Evolutionary conservation across 441 rosid genomes (phyloP), one percentile per base, ranked within the genome.

Genomic region (Pelargonium citronellum): DNA sequence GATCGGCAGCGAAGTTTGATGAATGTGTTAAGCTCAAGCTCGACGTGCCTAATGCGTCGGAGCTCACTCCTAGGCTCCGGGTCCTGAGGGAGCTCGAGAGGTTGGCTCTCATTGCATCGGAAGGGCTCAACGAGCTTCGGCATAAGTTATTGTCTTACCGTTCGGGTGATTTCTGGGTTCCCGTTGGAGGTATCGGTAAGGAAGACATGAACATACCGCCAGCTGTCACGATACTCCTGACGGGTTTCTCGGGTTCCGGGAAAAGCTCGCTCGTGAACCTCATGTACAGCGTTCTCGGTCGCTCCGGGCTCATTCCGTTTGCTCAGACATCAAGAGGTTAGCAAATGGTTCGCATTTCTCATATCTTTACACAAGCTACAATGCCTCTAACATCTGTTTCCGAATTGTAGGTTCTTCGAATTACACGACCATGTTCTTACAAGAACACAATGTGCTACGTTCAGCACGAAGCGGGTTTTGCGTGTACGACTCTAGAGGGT

Each of bases 151-250:
- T 76, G 15, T 68, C 20, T 53, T 86, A 86, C 71, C 76, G 80
- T 47, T 70, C 86, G 1, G 92, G 89, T 13, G 92, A 86, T 73
- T 84, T 79, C 63, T 86, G 89, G 92, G 77, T 84, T 5, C 88
- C 92, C 16, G 78, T 85, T 0, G 92, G 87, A 27, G 88, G 91
- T 2, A 46, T 86, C n/a, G 71, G 44, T 30, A 84, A 79, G 75
- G 87, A 80, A 75, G 82, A 77, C 5, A 76, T 83, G 84, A 85
- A 82, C 39, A 84, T 87, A 69, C 89, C 88, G 1, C 74, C 84
- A 0, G 74, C 69, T 34, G 76, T 68, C 75, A 84, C 91, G 1
- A 77, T 85, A 58, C 89, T 87, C 47, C 67, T 87, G 73, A 81
- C 79, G 74, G 91, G 89, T 10, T 82, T 85, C 77, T 73, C 81